Base-by-base conservation (phyloP, 176 grass and related monocot genomes). In the Oryza meridionalis region DNA sequence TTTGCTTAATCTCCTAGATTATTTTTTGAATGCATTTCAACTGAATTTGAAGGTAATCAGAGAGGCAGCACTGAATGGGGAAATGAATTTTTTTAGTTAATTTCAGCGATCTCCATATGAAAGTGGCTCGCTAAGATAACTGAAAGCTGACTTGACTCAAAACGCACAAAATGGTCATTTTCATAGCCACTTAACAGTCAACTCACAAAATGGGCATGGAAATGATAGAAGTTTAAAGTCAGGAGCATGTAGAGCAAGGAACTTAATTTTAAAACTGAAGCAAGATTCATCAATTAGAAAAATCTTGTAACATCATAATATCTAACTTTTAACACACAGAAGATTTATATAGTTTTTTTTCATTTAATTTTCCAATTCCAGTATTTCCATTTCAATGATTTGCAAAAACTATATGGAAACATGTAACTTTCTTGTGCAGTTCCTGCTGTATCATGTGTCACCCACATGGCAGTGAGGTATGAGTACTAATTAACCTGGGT, bases 241-340 rank as follows among this genome's bases (percentile, higher is more conserved):
- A n/a, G 2, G 55, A n/a, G 21, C 55, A n/a, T 22, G 19, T 59
- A 59, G 7, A 22, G 55, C 9, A 58, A 3, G 8, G 21, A 62
- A 62, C 9, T 62, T 9, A 24, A 24, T 69, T 61, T 26, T 38
- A 69, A 63, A 49, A 50, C 29, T 61, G 76, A 11, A 79, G 3
- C 13, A 72, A 85, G 83, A 71, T 77, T 62, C 35, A 11, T 51
- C 61, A 75, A 68, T 58, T 31, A 45, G 44, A 49, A 72, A 70
- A n/a, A 69, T 46, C 17, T 26, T 84, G 15, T 17, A 75, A 25
- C 25, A 62, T 76, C 45, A 17, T 6, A 68, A 16, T 79, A 69
- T 81, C 32, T 61, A 16, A 55, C 1, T 21, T 69, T 14, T 11
- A 73, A 14, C 26, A 25, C 11, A 12, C 42, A 73, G 21, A 50